Percentiles rank a stretch among this genome's conserved stretches.
Evolutionary conservation across 768 basidiomycete species (phyloP).

Genomic region (Hygrophoropsis aurantiaca): DNA sequence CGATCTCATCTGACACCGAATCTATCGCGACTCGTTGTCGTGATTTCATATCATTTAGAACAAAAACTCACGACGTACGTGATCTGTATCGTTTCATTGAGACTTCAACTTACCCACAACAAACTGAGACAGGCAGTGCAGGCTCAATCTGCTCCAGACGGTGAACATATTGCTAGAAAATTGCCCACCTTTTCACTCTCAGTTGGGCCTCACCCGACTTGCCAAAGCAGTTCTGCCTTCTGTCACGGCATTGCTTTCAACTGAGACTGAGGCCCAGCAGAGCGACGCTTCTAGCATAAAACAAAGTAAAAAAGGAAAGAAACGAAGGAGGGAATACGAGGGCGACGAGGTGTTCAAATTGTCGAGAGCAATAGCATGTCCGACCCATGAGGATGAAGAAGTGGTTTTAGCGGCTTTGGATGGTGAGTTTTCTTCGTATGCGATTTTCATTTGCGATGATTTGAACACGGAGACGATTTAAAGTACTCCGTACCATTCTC

Average conservation of each 20-base stretch:
- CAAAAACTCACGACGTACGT: constrained; percentile 49
- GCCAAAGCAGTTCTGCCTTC: constrained; percentile 51
- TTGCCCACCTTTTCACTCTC: constrained; percentile 48
- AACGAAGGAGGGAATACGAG: constrained; percentile 68
- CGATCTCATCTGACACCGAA: constrained; percentile 57
- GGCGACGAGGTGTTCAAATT: constrained; percentile 70
- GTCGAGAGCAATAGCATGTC: constrained; percentile 46
- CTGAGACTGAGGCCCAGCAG: constrained; percentile 31
- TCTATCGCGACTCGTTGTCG: constrained; percentile 47
- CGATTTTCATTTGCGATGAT: neutral
- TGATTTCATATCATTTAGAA: constrained; percentile 63
- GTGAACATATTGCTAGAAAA: constrained; percentile 41
- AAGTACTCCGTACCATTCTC: constrained; percentile 53
- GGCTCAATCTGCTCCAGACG: constrained; percentile 44
- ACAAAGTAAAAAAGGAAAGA: constrained; percentile 59
- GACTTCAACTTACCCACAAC: constrained; percentile 2
- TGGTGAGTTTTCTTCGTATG: constrained; percentile 42
- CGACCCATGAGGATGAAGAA: constrained; percentile 49
- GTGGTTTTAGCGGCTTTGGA: constrained; percentile 54
- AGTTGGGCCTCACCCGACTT: constrained; percentile 50
- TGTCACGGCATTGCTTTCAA: constrained; percentile 47
- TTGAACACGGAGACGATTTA: neutral
- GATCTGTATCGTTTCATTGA: neutral
- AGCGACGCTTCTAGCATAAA: constrained; percentile 15
- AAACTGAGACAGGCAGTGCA: constrained; percentile 32